Base-by-base conservation (phyloP, 2,329 filamentous ascomycete genomes). In the Didymella pinodella region DNA sequence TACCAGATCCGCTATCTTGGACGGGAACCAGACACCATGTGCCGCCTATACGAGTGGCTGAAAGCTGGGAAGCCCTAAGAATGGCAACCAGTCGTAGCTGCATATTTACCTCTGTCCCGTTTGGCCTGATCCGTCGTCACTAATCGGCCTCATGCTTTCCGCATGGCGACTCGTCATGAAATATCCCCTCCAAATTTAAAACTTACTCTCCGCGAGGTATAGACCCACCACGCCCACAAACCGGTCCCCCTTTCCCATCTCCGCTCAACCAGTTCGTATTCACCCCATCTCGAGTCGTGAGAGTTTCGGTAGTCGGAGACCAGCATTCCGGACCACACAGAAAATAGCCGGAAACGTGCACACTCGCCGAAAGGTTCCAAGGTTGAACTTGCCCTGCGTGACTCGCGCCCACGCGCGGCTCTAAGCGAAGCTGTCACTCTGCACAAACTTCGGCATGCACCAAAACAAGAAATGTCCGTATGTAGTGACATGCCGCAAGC, bases 381-480 rank as follows among this genome's bases (percentile, higher is more conserved):
- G 16, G 16, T 18, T 38, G 47, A 47, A 28, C 26, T 7, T 29
- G 20, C 36, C 45, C 31, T 5, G 26, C 48, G 43, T 32, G 49
- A 53, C 36, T 48, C 48, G 48, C 40, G 31, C 26, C 32, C 25
- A 38, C 8, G 45, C 25, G 38, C 43, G 28, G n/a, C 31, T 44
- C 16, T 18, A 49, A 54, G 45, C 45, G 56, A 43, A 14, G 50
- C 40, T 50, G 56, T 54, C 50, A 59, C 25, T 40, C 10, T 40
- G 54, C 18, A 3, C 29, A 49, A 49, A 28, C 38, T 56, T 58
- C 56, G 56, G 45, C 10, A 34, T 28, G 7, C 25, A 28, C 36
- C 53, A 7, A 28, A 49, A 22, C 0, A 1, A 25, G 31, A 28
- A 48, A 7, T 25, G 20, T 7, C n/a, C 29, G 46, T 26, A 36